Evolutionary conservation across 78 protist genomes (phyloP).

Genomic region (Mastigamoeba balamuthi): DNA sequence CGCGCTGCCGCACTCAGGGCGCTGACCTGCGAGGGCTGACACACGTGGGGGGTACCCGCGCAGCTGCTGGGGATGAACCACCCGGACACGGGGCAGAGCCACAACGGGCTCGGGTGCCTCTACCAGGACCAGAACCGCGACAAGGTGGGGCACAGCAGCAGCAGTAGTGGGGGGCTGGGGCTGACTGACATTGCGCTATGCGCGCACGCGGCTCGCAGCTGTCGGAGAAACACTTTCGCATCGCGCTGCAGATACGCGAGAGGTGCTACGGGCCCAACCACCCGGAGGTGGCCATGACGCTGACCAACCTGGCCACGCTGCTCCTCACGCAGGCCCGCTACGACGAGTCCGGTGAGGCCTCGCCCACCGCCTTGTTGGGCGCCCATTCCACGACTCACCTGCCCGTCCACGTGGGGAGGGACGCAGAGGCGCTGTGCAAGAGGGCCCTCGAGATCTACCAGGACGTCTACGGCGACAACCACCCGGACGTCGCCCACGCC

Average conservation of each 20-base stretch:
- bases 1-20: no score
- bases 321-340: not conserved
- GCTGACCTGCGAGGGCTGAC: no score
- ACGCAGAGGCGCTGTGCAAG: not conserved
- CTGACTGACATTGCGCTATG: no score
- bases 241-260: not conserved
- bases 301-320: constrained; percentile 1
- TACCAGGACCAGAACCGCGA: not conserved
- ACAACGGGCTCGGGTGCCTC: not conserved
- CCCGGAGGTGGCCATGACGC: constrained; percentile 4
- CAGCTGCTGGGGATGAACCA: not conserved
- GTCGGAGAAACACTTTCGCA: not conserved
- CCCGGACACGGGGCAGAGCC: not conserved
- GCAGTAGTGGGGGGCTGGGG: no score
- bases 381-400: no score
- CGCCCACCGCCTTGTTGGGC: not conserved
- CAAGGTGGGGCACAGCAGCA: no score
- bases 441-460: not conserved
- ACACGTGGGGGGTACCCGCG: no score
- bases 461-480: not conserved
- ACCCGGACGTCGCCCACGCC: not conserved
- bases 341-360: not conserved
- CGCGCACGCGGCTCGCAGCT: no score
- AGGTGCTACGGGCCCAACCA: not conserved
- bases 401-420: not conserved